Percentiles rank a stretch among this genome's conserved stretches.
These are phyloP conservation scores for Escovopsis weberi DNA, from an alignment of 2,329 filamentous ascomycete genomes.

Conservation along the genomic window DNA sequence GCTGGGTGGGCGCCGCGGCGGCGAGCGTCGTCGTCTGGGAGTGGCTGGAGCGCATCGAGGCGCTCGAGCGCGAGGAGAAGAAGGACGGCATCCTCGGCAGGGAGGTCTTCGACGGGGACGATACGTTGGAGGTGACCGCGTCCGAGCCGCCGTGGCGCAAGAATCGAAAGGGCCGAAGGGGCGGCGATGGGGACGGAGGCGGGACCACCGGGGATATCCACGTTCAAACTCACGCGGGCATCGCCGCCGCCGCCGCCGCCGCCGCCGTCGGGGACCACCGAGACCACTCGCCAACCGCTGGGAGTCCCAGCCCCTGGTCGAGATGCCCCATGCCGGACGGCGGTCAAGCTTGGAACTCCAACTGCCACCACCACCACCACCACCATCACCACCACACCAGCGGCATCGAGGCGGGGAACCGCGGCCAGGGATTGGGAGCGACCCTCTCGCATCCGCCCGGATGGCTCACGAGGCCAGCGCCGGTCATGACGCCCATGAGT, in stretches of 20 bases:
- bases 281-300: conserved; percentile 1
- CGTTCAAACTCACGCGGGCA: too few relatives aligned
- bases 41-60: conserved; percentile 92
- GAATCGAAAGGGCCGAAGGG: conserved; percentile 22
- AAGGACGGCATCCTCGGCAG: conserved; percentile 84
- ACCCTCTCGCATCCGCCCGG: conserved; percentile 33
- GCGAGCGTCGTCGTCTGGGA: conserved; percentile 97
- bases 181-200: conserved; percentile 5
- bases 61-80: conserved; percentile 80
- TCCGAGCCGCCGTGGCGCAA: conserved; percentile 35
- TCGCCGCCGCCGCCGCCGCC: conserved; percentile 7
- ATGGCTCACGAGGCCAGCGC: conserved; percentile 41
- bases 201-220: conserved; percentile 1
- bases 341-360: too few relatives aligned
- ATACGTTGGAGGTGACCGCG: conserved; percentile 60
- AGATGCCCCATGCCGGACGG: too few relatives aligned
- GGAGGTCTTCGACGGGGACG: conserved; percentile 87
- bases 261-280: conserved; percentile 8
- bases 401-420: too few relatives aligned
- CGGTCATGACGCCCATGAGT: conserved; percentile 42
- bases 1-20: conserved; percentile 90
- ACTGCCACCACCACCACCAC: too few relatives aligned
- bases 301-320: too few relatives aligned
- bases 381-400: too few relatives aligned
- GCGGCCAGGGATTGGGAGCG: conserved; percentile 3